phyloP scores from a whole-genome alignment of 768 basidiomycete species.

The Boletus sp. region DNA sequence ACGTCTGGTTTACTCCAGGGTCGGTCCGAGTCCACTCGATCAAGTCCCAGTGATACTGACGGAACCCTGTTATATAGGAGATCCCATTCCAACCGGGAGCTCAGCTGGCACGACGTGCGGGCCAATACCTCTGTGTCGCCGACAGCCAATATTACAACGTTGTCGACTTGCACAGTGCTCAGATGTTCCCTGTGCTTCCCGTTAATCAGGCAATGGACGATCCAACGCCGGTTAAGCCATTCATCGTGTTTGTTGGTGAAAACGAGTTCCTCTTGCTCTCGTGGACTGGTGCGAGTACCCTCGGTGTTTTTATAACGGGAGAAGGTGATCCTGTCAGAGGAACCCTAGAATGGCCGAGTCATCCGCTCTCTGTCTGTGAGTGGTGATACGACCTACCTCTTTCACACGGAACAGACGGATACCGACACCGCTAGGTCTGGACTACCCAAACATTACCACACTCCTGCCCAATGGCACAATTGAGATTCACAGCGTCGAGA shows the following conservation, averaged over 20 bases:
- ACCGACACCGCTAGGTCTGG: conserved; percentile 50
- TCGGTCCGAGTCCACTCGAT: conserved; percentile 20
- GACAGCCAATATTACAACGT: conserved; percentile 72
- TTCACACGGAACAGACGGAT: not conserved
- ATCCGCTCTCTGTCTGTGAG: conserved; percentile 76
- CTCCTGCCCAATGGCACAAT: conserved; percentile 77
- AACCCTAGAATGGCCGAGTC: conserved; percentile 79
- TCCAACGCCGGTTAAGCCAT: conserved; percentile 50
- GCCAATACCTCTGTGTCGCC: conserved; percentile 67
- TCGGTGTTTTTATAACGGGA: conserved; percentile 84
- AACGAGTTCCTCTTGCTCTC: conserved; percentile 85
- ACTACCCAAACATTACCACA: conserved; percentile 77
- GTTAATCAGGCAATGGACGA: conserved; percentile 63
- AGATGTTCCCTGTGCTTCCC: conserved; percentile 70
- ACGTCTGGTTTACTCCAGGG: conserved; percentile 59
- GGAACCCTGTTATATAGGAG: conserved; percentile 45
- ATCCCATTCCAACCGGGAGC: conserved; percentile 63
- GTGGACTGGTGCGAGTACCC: conserved; percentile 74
- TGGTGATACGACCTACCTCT: conserved; percentile 12
- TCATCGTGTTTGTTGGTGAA: conserved; percentile 69
- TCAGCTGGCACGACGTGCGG: conserved; percentile 57
- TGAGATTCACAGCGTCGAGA: conserved; percentile 77
- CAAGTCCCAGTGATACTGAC: not conserved
- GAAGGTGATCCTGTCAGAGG: conserved; percentile 88
- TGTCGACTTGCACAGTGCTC: conserved; percentile 71